Base-by-base conservation (phyloP, 2,329 filamentous ascomycete species). In the Neurospora crassa region DNA sequence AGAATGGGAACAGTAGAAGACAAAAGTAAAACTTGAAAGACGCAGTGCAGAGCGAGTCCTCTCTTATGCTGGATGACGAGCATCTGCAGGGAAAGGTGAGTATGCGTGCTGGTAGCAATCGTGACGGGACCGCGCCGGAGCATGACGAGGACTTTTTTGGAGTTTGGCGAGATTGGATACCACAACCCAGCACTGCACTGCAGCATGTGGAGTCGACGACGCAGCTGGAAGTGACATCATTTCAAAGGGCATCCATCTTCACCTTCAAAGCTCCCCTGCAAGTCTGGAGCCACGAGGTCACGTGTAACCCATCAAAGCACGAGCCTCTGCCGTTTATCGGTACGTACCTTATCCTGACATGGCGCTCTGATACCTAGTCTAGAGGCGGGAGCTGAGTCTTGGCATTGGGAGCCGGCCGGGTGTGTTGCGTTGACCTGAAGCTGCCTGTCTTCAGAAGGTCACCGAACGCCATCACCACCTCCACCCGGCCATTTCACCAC, bases 371-470 rank as follows among this genome's bases (percentile, higher is more conserved):
- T 29, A 29, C 29, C 29, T 29, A 29, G 29, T 29, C 29, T 63
- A 63, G 53, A 63, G 29, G 29, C 53, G 53, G 53, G 53, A 63
- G 16, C 53, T 63, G 29, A 63, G 53, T 63, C 53, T 63, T 69
- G 71, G 47, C 69, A 67, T 73, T 73, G 67, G 70, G 43, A 67
- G 67, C 69, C 47, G 40, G 67, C 69, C 47, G n/a, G 67, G 63
- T 63, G 73, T 70, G 73, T 76, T 75, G 75, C 75, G 75, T 76
- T 70, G 75, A 74, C 75, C 74, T 74, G 63, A 74, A 63, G 75
- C 75, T 76, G 75, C 75, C 75, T 76, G 53, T 63, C 53, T 63
- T 40, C 37, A 40, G 37, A 40, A 40, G 37, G 37, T 40, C 37
- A 40, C 37, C 8, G 37, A 47, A 63, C 53, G 53, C 53, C 53